These are phyloP conservation scores for Phytophthora sojae DNA, from an alignment of 352 stramenopile genomes.

Conservation along the genomic window DNA sequence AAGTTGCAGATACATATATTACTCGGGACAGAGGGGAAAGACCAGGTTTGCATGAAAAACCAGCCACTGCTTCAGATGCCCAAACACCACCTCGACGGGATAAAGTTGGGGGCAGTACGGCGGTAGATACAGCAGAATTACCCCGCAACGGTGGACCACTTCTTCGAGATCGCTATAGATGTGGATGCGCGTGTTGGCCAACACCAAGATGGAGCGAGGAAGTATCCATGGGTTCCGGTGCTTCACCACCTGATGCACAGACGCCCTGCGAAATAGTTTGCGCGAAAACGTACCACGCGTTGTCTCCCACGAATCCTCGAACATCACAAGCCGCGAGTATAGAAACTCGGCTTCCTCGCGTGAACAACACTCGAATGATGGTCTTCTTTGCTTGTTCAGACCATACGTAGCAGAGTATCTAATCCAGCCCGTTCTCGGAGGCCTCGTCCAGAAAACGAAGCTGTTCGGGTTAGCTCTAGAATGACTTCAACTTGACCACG, in stretches of 20 bases:
- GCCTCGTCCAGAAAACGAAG: slow-evolving; percentile 4
- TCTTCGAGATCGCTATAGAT: background rate
- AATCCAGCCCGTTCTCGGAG: slow-evolving; percentile 15
- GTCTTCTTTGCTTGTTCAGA: background rate
- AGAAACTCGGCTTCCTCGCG: slow-evolving; percentile 9
- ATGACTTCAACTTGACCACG: background rate
- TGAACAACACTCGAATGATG: slow-evolving; percentile 8
- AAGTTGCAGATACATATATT: too few relatives aligned
- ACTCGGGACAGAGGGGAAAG: background rate
- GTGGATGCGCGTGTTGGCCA: background rate
- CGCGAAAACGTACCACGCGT: slow-evolving; percentile 20
- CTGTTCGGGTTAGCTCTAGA: background rate
- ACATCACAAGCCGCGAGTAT: slow-evolving; percentile 19
- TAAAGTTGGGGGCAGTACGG: background rate
- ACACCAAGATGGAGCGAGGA: background rate
- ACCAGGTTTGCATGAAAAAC: background rate
- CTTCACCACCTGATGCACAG: background rate
- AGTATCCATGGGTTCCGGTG: background rate
- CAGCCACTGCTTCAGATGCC: background rate
- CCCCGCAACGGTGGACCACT: background rate
- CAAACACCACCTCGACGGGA: background rate
- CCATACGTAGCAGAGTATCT: slow-evolving; percentile 17
- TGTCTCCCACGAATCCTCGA: slow-evolving; percentile 13
- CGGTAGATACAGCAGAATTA: background rate
- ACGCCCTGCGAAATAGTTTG: slow-evolving; percentile 5